These are phyloP conservation scores for Pharus latifolius DNA, from an alignment of 176 grass and related monocot genomes.

Conservation along the genomic window DNA sequence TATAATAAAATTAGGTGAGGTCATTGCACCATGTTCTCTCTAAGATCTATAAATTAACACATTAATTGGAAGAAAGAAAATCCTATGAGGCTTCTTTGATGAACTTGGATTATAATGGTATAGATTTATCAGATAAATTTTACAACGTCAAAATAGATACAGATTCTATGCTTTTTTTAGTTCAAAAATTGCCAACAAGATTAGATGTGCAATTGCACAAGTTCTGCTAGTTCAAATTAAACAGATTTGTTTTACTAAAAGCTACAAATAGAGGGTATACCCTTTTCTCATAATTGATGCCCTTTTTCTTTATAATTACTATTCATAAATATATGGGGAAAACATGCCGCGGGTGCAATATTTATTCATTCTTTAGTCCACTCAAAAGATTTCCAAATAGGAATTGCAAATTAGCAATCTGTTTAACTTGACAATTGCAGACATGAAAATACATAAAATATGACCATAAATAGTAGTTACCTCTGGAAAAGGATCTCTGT, in stretches of 20 bases:
- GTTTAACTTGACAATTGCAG: background rate
- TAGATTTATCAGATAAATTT: too few species aligned
- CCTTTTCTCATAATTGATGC: background rate
- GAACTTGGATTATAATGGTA: too few species aligned
- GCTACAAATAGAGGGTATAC: background rate
- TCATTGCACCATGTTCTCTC: too few species aligned
- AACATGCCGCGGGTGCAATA: background rate
- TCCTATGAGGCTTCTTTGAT: too few species aligned
- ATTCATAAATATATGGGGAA: background rate
- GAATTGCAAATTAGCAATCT: background rate
- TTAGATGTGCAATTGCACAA: too few species aligned
- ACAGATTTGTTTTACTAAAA: background rate
- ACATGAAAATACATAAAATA: background rate
- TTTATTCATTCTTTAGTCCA: background rate
- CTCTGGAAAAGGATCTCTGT: constrained; percentile 73
- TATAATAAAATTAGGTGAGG: too few species aligned
- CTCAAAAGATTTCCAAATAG: background rate
- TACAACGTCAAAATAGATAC: too few species aligned
- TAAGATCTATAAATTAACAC: too few species aligned
- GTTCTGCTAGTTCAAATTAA: too few species aligned
- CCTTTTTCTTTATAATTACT: background rate
- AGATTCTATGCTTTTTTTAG: too few species aligned
- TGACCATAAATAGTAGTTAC: constrained; percentile 19
- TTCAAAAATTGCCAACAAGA: too few species aligned
- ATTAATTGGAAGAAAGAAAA: too few species aligned